Percentiles rank a stretch among this genome's conserved stretches.
Evolutionary conservation across 2,329 filamentous ascomycete genomes (phyloP).

Genomic region (Pseudocercospora pini-densiflorae): DNA sequence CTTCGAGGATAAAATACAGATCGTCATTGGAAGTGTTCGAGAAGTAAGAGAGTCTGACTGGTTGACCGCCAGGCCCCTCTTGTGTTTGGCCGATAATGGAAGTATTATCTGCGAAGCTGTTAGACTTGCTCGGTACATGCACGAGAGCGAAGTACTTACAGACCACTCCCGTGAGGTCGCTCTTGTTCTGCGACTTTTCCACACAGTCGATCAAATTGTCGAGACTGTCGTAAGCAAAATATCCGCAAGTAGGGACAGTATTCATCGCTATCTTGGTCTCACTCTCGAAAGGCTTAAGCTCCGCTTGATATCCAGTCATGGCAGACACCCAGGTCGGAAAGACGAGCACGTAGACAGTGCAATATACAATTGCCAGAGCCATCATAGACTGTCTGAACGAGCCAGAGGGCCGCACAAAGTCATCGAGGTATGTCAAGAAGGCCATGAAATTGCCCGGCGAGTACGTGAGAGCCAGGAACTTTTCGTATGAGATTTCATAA

Average conservation of each 20-base stretch:
- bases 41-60: not conserved
- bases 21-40: not conserved
- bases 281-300: not conserved
- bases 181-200: not conserved
- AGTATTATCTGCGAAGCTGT: not conserved
- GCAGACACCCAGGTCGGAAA: not conserved
- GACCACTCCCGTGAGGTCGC: not conserved
- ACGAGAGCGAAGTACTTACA: not conserved
- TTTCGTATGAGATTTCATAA: not conserved
- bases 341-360: not conserved
- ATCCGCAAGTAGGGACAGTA: not conserved
- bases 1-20: not conserved
- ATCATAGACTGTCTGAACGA: not conserved
- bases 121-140: not conserved
- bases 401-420: not conserved
- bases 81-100: not conserved
- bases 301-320: constrained; percentile 3
- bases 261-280: not conserved
- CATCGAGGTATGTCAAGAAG: not conserved
- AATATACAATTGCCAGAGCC: not conserved
- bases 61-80: not conserved
- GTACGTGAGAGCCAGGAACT: constrained; percentile 5
- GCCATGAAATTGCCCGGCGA: not conserved
- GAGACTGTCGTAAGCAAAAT: not conserved
- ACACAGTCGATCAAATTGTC: not conserved